Evolutionary conservation across 176 grass and related monocot genomes (phyloP).

Genomic region (Avena sativa): DNA sequence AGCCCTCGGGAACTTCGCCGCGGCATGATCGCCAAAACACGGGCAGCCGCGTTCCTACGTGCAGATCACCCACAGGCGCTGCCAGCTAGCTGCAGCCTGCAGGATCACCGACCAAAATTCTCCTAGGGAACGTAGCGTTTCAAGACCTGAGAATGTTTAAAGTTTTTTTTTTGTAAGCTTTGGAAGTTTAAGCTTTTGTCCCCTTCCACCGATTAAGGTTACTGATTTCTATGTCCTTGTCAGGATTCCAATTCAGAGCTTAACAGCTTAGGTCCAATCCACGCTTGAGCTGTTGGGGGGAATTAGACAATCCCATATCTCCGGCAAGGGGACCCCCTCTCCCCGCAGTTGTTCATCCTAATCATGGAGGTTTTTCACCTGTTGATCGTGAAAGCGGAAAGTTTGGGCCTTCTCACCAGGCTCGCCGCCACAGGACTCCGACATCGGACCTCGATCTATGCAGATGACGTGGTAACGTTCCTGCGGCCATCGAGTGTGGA

Average conservation of each 20-base stretch:
- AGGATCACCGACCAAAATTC: not conserved
- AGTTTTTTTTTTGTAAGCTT: not conserved
- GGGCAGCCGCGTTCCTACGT: not conserved
- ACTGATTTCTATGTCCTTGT: not conserved
- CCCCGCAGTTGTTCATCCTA: too few relatives aligned
- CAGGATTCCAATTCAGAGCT: not conserved
- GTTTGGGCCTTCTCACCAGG: too few relatives aligned
- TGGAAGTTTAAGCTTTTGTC: not conserved
- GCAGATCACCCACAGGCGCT: not conserved
- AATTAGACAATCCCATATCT: too few relatives aligned
- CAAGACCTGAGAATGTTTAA: not conserved
- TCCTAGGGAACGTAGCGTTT: not conserved
- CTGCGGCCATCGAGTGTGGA: too few relatives aligned
- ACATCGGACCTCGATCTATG: too few relatives aligned
- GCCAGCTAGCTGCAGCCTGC: not conserved
- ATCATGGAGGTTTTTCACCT: too few relatives aligned
- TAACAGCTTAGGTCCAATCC: too few relatives aligned
- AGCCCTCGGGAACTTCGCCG: conserved; percentile 40
- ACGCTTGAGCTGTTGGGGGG: too few relatives aligned
- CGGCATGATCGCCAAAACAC: not conserved
- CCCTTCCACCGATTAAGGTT: not conserved
- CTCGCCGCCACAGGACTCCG: too few relatives aligned
- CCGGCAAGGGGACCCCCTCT: too few relatives aligned
- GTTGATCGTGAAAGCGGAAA: too few relatives aligned
- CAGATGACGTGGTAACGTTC: too few relatives aligned